A percentile compares a stretch with the other conserved stretches of the same genome.
Conservation (phyloP, 352 stramenopile species). For the Phytophthora cactorum region DNA sequence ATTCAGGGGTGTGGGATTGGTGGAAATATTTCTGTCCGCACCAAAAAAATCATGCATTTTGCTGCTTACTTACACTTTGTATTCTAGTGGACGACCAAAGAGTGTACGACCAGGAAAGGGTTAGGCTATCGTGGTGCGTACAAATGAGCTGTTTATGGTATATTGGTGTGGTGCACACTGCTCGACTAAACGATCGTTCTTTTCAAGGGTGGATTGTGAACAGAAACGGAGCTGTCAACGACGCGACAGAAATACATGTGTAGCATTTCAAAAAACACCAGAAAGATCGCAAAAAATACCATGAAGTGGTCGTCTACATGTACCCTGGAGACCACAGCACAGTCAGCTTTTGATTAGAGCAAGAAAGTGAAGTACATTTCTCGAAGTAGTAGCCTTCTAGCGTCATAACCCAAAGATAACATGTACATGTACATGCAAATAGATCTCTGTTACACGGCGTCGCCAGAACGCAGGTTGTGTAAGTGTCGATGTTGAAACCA, state of each 20-base stretch:
- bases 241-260: not conserved
- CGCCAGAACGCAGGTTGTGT: too few relatives aligned
- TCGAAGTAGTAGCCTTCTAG: too few relatives aligned
- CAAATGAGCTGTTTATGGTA: not conserved
- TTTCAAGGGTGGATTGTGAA: not conserved
- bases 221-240: not conserved
- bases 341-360: too few relatives aligned
- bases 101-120: constrained; percentile 6
- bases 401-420: too few relatives aligned
- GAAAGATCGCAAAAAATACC: not conserved
- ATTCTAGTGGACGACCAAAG: constrained; percentile 3
- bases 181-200: constrained; percentile 4
- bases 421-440: too few relatives aligned
- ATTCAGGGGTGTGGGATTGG: not conserved
- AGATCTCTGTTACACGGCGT: too few relatives aligned
- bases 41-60: not conserved
- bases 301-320: not conserved
- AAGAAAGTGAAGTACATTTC: too few relatives aligned
- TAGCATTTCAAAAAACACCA: not conserved
- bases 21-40: constrained; percentile 15
- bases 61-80: constrained; percentile 1
- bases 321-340: too few relatives aligned
- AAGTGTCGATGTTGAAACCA: too few relatives aligned
- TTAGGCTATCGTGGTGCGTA: not conserved
- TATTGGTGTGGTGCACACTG: not conserved